Evolutionary conservation across 768 basidiomycete species (phyloP), one percentile per base, ranked within the genome.

Genomic region (Mycena leptocephala): DNA sequence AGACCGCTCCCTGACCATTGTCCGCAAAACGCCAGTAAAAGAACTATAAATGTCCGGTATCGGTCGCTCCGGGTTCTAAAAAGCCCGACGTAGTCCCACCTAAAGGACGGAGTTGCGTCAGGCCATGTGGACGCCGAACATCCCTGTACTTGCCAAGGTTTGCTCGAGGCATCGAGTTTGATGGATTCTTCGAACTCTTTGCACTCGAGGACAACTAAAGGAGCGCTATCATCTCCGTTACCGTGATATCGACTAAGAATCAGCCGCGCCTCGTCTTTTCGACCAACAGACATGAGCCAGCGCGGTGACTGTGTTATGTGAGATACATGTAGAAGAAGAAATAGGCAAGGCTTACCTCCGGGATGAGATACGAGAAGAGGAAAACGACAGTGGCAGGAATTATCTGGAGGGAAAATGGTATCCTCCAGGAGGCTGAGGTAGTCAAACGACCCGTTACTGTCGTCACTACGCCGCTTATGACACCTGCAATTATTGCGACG

Each of bases 1-100:
- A 92, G 84, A 65, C 89, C 90, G 77, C 90, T 90, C 56, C 91
- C 90, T 58, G 89, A 88, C 87, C 89, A 90, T 86, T 91, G 90
- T 20, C 89, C 90, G 70, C 90, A 91, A 78, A 92, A 86, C 20
- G 88, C 89, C 86, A 92, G 90, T 64, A 91, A 82, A 26, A 91
- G 76, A 81, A 91, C 87, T 86, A 89, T 86, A 68, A 84, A 86
- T 16, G 84, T 88, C 69, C 90, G 82, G 78, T 88, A 90, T 48
- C 89, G 85, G 11, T 87, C 87, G 71, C 88, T 89, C 26, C 82
- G 79, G n/a, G 87, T 89, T 63, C 85, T 86, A 80, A 90, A 86
- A 37, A 91, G 85, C 48, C 86, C 89, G 5, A 86, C 86, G 80
- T 90, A 92, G 80, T 92, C 87, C 86, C 88, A 89, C 87, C 87